Evolutionary conservation across 306 rosid genomes (phyloP).

Genomic region (Cucurbita moschata): DNA sequence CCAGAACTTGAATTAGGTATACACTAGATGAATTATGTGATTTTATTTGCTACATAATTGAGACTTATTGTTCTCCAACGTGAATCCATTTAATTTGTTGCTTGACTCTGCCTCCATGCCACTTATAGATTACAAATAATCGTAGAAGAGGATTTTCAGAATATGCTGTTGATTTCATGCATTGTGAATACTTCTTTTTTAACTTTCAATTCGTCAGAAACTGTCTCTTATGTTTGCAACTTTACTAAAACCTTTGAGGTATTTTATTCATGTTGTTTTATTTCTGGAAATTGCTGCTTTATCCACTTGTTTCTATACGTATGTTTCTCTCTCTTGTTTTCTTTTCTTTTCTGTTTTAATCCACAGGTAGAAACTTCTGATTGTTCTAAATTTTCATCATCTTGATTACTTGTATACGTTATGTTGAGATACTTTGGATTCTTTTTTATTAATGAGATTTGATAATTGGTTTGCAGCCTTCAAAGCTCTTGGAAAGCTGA

Average conservation of each 20-base stretch:
- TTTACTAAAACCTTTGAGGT: background rate
- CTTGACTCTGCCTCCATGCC: background rate
- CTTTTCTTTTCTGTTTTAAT: background rate
- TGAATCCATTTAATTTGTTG: background rate
- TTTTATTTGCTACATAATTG: background rate
- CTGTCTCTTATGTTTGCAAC: background rate
- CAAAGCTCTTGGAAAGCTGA: slow-evolving; percentile 83
- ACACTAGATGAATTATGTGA: slow-evolving; percentile 11
- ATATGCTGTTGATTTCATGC: background rate
- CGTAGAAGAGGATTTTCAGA: background rate
- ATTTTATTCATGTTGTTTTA: background rate
- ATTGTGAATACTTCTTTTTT: background rate
- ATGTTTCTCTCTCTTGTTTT: background rate
- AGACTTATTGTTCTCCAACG: background rate
- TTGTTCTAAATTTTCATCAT: background rate
- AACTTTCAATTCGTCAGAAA: background rate
- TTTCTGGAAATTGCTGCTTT: background rate
- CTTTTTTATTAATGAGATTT: slow-evolving; percentile 7
- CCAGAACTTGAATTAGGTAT: slow-evolving; percentile 84
- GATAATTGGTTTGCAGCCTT: slow-evolving; percentile 43
- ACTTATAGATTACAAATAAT: background rate
- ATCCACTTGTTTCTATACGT: background rate
- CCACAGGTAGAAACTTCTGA: background rate
- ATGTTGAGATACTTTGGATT: background rate
- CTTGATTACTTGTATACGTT: background rate